phyloP scores from a whole-genome alignment of 2,329 filamentous ascomycete genomes.

The Phaeomoniella chlamydospora region DNA sequence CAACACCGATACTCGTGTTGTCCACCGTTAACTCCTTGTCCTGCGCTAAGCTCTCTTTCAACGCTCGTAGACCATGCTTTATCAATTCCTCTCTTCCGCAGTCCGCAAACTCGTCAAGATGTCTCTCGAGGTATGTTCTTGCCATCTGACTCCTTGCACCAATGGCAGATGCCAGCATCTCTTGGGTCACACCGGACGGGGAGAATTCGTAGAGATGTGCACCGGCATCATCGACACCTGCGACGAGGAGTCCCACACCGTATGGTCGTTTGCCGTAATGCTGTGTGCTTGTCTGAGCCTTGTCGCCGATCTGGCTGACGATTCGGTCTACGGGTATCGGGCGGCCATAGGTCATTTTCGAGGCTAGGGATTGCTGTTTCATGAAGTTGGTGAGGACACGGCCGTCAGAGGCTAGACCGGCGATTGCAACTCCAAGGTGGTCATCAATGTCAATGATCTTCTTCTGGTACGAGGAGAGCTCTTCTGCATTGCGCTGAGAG shows the following conservation, averaged over 20 bases:
- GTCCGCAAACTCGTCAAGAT: conserved; percentile 68
- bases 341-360: conserved; percentile 89
- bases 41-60: conserved; percentile 92
- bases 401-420: conserved; percentile 91
- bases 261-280: conserved; percentile 94
- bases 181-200: conserved; percentile 86
- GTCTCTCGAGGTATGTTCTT: conserved; percentile 85
- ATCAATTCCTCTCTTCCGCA: conserved; percentile 74
- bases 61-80: conserved; percentile 72
- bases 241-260: conserved; percentile 82
- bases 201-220: conserved; percentile 98
- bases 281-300: conserved; percentile 95
- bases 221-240: conserved; percentile 84
- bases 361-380: conserved; percentile 96
- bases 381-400: conserved; percentile 99
- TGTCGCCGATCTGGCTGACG: conserved; percentile 83
- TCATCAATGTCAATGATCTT: conserved; percentile 96
- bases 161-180: conserved; percentile 94
- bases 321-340: conserved; percentile 82
- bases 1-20: conserved; percentile 84
- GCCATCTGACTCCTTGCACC: conserved; percentile 96
- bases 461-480: conserved; percentile 98
- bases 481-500: conserved; percentile 84
- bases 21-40: conserved; percentile 96
- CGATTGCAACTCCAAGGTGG: conserved; percentile 89